Base-by-base conservation (phyloP, 257 asterid genomes). In the Solanum dulcamara region DNA sequence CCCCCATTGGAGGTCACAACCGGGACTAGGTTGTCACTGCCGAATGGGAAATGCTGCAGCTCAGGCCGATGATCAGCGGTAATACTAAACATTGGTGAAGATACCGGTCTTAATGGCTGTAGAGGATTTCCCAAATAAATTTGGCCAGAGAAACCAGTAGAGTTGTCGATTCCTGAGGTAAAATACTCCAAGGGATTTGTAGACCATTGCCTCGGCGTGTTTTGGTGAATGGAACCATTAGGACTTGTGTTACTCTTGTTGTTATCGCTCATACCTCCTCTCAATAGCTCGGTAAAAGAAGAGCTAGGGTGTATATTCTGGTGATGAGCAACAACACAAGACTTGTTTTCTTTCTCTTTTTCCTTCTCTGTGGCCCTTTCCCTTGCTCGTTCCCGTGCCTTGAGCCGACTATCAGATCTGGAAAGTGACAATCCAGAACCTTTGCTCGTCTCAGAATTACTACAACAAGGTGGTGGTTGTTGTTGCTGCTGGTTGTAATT, bases 211-310 rank as follows among this genome's bases (percentile, higher is more conserved):
- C 85, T 89, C 91, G 20, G n/a, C 6, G 64, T 46, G 60, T 26
- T 77, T 26, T 77, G 82, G 10, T 46, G 82, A 28, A 44, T 42
- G 51, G 50, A 22, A 26, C 48, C 80, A 71, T 71, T 71, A 20
- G 80, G 80, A 10, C 50, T 35, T 11, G 46, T 9, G 15, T 67
- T 66, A 0, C 13, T 67, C 0, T 38, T 40, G n/a, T 67, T 81
- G 87, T 80, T 87, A 74, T 74, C 85, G 67, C 53, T 84, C 24
- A 86, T 71, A n/a, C 93, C 92, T 18, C 88, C 91, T 2, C 85
- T 90, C 60, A 93, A 71, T 12, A 92, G 95, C 90, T 91, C 93
- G 0, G 93, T 92, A 85, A 90, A 93, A 30, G 96, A 91, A 24
- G 92, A 89, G 8, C 88, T 86, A 26, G 87, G 95, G 20, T 94